Percentiles rank a stretch among this genome's conserved stretches.
Conservation (phyloP, 495 filamentous ascomycete species). For the Annulohypoxylon stygium region DNA sequence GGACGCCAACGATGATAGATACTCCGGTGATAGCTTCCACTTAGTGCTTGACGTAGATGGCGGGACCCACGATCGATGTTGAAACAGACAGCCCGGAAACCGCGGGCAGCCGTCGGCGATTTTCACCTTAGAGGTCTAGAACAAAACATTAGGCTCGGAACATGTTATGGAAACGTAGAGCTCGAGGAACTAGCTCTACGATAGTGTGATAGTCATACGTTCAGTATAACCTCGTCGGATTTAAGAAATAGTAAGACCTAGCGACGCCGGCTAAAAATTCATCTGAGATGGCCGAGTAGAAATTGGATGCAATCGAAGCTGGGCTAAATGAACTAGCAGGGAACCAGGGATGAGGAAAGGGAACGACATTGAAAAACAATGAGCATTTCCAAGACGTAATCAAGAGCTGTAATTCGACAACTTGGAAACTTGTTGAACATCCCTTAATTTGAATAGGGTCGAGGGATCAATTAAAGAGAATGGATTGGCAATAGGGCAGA, state of each 20-base stretch:
- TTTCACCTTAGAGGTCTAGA: background rate
- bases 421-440: background rate
- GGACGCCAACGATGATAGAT: constrained; percentile 3
- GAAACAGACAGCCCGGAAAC: background rate
- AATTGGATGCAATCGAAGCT: no score
- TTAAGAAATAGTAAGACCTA: background rate
- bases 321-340: background rate
- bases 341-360: background rate
- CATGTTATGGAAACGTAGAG: constrained; percentile 9
- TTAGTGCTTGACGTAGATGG: background rate
- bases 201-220: background rate
- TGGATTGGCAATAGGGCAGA: constrained; percentile 12
- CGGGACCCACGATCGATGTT: constrained; percentile 2
- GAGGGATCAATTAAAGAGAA: constrained; percentile 1
- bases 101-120: background rate
- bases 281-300: no score
- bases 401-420: background rate
- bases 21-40: background rate
- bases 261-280: background rate
- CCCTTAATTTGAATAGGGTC: constrained; percentile 1
- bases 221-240: background rate
- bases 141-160: background rate
- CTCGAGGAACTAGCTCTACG: background rate
- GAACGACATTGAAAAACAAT: background rate
- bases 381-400: background rate